These are phyloP conservation scores for Aspergillus costaricaensis DNA, from an alignment of 2,329 filamentous ascomycete genomes.

Conservation along the genomic window DNA sequence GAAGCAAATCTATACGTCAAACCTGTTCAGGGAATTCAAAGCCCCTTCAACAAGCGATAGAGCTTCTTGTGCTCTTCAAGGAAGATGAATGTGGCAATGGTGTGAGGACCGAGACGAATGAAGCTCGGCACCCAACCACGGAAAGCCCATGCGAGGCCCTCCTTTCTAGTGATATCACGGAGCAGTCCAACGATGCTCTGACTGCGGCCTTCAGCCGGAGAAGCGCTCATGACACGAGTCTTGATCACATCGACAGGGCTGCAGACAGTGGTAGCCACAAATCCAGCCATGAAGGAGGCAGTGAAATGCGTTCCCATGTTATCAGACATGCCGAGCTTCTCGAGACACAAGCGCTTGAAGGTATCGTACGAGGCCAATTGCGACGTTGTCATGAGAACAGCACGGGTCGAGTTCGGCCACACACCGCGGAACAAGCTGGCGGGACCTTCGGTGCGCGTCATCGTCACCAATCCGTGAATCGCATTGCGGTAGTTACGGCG, in stretches of 20 bases:
- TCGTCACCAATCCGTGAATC: conserved; percentile 79
- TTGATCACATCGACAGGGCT: conserved; percentile 69
- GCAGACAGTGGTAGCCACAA: conserved; percentile 68
- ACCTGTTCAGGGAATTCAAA: conserved; percentile 56
- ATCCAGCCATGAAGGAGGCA: conserved; percentile 63
- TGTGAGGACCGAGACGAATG: conserved; percentile 65
- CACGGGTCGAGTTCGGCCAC: conserved; percentile 63
- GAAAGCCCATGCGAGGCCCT: conserved; percentile 66
- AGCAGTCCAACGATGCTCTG: conserved; percentile 52
- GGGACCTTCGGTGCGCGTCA: conserved; percentile 82
- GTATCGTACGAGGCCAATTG: conserved; percentile 66
- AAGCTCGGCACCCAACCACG: conserved; percentile 69
- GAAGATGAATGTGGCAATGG: conserved; percentile 67
- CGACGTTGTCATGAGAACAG: conserved; percentile 66
- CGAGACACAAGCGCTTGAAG: conserved; percentile 61
- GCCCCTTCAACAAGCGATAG: conserved; percentile 50
- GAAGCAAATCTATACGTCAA: conserved; percentile 18
- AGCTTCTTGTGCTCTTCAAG: conserved; percentile 69
- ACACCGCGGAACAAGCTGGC: conserved; percentile 75
- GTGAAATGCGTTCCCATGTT: conserved; percentile 64
- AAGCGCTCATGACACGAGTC: conserved; percentile 64
- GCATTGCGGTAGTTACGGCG: conserved; percentile 89
- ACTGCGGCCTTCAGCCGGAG: conserved; percentile 42
- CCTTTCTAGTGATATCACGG: conserved; percentile 55
- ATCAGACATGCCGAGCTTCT: conserved; percentile 55